Evolutionary conservation across 192 early-diverging fungal species (phyloP).

Genomic region (Podila verticillata): DNA sequence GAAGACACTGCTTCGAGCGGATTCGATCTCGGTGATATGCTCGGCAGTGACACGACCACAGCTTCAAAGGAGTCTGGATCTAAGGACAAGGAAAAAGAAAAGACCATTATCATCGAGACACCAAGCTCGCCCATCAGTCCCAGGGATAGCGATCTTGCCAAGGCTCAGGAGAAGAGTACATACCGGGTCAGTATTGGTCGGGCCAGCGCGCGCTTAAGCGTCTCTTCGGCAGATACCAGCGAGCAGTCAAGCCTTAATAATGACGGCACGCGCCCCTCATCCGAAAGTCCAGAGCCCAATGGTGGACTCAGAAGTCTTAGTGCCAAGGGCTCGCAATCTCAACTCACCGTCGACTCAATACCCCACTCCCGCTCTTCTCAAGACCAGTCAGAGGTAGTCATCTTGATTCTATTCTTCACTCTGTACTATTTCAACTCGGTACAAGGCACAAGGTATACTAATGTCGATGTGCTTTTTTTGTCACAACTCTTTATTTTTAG

Average conservation of each 20-base stretch:
- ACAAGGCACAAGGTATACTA: background rate
- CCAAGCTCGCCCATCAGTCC: background rate
- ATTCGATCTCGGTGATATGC: constrained; percentile 41
- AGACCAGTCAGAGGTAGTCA: constrained; percentile 12
- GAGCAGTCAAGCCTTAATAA: constrained; percentile 9
- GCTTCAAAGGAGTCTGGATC: background rate
- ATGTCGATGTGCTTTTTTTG: background rate
- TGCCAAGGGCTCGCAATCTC: constrained; percentile 6
- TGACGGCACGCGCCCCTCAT: background rate
- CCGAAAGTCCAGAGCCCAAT: constrained; percentile 15
- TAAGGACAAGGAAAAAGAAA: constrained; percentile 2
- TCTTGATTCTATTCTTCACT: background rate
- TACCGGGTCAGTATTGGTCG: constrained; percentile 29
- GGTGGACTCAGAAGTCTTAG: constrained; percentile 1
- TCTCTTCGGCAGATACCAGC: constrained; percentile 12
- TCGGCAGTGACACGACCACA: background rate
- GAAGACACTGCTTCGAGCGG: constrained; percentile 32
- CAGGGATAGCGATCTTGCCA: background rate
- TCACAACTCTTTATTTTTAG: constrained; percentile 1
- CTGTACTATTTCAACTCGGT: background rate
- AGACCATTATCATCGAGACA: background rate
- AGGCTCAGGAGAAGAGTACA: constrained; percentile 16
- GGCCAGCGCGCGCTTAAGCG: constrained; percentile 24
- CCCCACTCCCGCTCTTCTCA: background rate
- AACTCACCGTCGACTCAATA: constrained; percentile 1